Percentiles rank a stretch among this genome's conserved stretches.
Evolutionary conservation across 78 protist species (phyloP).

Genomic region (Dictyostelium purpureum): DNA sequence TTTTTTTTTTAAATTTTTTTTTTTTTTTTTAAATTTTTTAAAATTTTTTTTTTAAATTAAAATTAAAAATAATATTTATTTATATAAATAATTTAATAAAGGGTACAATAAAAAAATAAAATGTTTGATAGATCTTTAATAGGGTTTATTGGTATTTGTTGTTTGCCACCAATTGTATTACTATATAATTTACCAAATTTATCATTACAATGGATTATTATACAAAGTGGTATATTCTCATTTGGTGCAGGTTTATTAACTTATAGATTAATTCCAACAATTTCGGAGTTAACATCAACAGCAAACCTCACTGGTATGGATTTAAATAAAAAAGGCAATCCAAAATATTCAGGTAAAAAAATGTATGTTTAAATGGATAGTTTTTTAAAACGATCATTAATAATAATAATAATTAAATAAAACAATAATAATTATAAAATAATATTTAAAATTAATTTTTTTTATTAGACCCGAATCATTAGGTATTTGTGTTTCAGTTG

Average conservation of each 20-base stretch:
- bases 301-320: slow-evolving; percentile 62
- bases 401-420: not conserved
- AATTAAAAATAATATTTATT: not conserved
- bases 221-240: slow-evolving; percentile 39
- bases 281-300: slow-evolving; percentile 37
- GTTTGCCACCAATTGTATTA: slow-evolving; percentile 28
- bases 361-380: not conserved
- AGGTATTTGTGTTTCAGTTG: slow-evolving; percentile 87
- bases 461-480: slow-evolving; percentile 89
- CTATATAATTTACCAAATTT: slow-evolving; percentile 32
- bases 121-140: slow-evolving; percentile 40
- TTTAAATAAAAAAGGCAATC: slow-evolving; percentile 63
- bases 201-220: slow-evolving; percentile 51
- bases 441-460: not conserved
- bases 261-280: slow-evolving; percentile 33
- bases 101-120: not conserved
- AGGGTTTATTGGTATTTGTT: slow-evolving; percentile 21
- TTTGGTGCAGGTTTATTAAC: slow-evolving; percentile 59
- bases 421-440: too few relatives aligned
- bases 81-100: not conserved
- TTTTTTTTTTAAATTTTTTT: not conserved
- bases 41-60: too few relatives aligned
- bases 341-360: slow-evolving; percentile 29
- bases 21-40: not conserved
- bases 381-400: not conserved